Conservation (phyloP, 345 rosid genomes). For the Zanthoxylum bungeanum region DNA sequence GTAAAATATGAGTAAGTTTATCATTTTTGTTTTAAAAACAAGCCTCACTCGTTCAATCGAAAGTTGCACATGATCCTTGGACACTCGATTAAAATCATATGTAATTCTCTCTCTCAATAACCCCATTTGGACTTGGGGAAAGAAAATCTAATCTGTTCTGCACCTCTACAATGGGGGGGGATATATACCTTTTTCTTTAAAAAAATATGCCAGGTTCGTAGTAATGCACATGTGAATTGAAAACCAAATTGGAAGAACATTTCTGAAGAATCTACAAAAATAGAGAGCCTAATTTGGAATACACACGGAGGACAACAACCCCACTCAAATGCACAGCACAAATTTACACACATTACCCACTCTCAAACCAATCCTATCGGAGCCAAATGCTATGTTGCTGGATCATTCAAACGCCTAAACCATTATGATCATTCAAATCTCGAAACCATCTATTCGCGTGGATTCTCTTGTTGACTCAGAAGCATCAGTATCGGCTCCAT, state of each 20-base stretch:
- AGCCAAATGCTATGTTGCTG: constrained; percentile 3
- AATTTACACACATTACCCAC: constrained; percentile 16
- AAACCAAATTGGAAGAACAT: background rate
- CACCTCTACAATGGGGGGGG: no score
- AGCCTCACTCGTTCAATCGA: no score
- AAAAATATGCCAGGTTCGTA: no score
- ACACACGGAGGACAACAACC: constrained; percentile 28
- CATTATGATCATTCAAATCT: constrained; percentile 15
- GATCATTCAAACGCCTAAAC: background rate
- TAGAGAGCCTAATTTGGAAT: constrained; percentile 3
- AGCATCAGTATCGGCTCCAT: constrained; percentile 43
- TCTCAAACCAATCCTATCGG: constrained; percentile 2
- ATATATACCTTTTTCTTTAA: no score
- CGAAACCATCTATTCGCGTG: constrained; percentile 21
- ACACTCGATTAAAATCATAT: no score
- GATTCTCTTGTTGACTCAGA: constrained; percentile 39
- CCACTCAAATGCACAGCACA: constrained; percentile 26
- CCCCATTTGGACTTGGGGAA: no score
- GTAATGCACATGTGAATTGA: no score
- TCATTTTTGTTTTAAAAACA: no score
- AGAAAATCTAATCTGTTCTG: no score
- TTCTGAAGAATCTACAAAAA: background rate
- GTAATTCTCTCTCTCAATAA: no score
- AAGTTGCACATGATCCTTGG: no score
- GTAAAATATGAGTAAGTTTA: no score